These are phyloP conservation scores for Colletotrichum tropicicola DNA, from an alignment of 2,329 filamentous ascomycete genomes.

Conservation along the genomic window DNA sequence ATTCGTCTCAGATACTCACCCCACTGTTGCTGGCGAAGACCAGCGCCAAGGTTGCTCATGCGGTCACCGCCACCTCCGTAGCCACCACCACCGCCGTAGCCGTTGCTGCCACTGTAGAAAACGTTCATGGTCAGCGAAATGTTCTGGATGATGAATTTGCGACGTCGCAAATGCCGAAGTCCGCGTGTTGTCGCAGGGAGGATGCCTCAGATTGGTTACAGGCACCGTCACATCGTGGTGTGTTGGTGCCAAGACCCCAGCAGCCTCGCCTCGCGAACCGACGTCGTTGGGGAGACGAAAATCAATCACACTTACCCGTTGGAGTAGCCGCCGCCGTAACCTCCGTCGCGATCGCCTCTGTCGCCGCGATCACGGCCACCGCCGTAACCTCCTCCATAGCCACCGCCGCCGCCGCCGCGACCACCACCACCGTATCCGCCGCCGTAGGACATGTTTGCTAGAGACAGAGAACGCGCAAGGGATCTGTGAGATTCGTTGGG, in stretches of 20 bases:
- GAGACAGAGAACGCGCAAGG: slow-evolving; percentile 3
- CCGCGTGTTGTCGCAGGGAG: background rate
- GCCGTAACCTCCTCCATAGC: slow-evolving; percentile 38
- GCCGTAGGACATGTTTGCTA: slow-evolving; percentile 56
- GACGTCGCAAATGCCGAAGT: background rate
- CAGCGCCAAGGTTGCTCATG: slow-evolving; percentile 90
- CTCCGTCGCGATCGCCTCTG: slow-evolving; percentile 38
- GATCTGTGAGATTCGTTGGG: background rate
- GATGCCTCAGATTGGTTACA: background rate
- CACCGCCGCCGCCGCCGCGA: slow-evolving; percentile 39
- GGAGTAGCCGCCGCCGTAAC: slow-evolving; percentile 48
- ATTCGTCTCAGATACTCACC: slow-evolving; percentile 63
- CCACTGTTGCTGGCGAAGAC: slow-evolving; percentile 89
- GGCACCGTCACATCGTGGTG: background rate
- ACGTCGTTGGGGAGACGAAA: slow-evolving; percentile 37
- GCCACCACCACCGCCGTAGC: slow-evolving; percentile 54
- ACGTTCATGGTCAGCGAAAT: slow-evolving; percentile 43
- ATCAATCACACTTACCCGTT: slow-evolving; percentile 47
- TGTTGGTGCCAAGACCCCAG: slow-evolving; percentile 3
- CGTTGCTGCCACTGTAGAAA: slow-evolving; percentile 55
- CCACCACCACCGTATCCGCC: slow-evolving; percentile 41
- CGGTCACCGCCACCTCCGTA: slow-evolving; percentile 80
- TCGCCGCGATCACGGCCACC: slow-evolving; percentile 40
- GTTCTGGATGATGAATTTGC: slow-evolving; percentile 21
- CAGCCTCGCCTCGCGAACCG: slow-evolving; percentile 31